Evolutionary conservation across 2,329 filamentous ascomycete species (phyloP), one percentile per base, ranked within the genome.

Genomic region (Chaetothyriales sp.): DNA sequence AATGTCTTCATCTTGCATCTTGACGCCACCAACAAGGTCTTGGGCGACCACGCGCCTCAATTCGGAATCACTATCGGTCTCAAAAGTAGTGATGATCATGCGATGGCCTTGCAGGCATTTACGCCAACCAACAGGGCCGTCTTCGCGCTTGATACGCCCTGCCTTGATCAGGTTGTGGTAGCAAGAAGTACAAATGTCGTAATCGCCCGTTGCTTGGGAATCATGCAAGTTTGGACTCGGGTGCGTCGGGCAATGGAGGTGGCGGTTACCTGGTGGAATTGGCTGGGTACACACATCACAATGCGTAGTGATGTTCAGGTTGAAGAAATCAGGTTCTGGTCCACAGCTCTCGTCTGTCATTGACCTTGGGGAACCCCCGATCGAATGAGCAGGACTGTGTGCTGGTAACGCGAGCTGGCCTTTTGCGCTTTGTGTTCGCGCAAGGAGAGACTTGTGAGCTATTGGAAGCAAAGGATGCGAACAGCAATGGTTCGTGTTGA

Each of bases 61-160:
- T 0, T 83, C 83, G 20, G 78, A 77, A 18, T 77, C 74, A 28
- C 75, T 74, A 50, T 86, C 81, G 10, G 50, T 18, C 53, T 83
- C 75, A 61, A 90, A 95, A 0, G 80, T 82, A 9, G 93, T 72
- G 9, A 93, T 71, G 0, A 82, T 78, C 87, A 95, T 95, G 28
- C 89, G 79, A 62, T 96, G 90, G 4, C 84, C 84, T 43, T 76
- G 74, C 0, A 81, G 73, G 63, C 90, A 96, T 47, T 88, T 76
- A 9, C 88, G 76, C 90, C 90, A 95, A 2, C 89, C 89, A 9
- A 73, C 74, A 3, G 80, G 74, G 0, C 89, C 88, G 57, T 95
- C 88, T 54, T 89, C 83, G 18, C 72, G 70, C 50, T 78, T 80
- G 55, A 95, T 81, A 45, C 78, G 79, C 7, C 77, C 75, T 0